These are phyloP conservation scores for Trichoderma asperellum DNA, from an alignment of 2,329 filamentous ascomycete species.

Conservation along the genomic window DNA sequence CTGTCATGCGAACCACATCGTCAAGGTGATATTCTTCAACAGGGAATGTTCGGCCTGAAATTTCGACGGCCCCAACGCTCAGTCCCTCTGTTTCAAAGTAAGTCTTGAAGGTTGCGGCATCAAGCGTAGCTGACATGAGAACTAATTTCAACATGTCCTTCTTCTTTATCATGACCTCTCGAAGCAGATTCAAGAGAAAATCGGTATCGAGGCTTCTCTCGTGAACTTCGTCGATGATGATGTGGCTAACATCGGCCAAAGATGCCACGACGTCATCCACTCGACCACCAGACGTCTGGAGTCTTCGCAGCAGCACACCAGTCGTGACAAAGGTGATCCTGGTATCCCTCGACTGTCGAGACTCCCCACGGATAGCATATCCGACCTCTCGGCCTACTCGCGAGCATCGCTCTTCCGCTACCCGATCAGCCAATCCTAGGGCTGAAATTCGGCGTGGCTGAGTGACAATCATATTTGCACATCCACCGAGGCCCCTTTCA, in stretches of 20 bases:
- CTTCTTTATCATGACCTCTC: conserved; percentile 75
- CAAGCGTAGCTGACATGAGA: conserved; percentile 94
- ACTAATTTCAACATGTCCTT: conserved; percentile 85
- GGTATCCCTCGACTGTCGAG: conserved; percentile 71
- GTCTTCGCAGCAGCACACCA: conserved; percentile 82
- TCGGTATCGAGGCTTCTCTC: conserved; percentile 94
- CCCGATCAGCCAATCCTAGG: conserved; percentile 88
- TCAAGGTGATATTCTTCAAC: conserved; percentile 90
- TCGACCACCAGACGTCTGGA: conserved; percentile 86
- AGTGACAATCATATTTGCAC: conserved; percentile 90
- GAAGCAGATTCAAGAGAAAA: conserved; percentile 84
- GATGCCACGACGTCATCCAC: conserved; percentile 80
- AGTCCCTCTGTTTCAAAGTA: conserved; percentile 76
- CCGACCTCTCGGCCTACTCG: conserved; percentile 85
- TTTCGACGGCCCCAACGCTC: conserved; percentile 80
- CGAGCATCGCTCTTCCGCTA: conserved; percentile 86
- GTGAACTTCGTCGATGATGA: conserved; percentile 96
- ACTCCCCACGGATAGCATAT: conserved; percentile 90
- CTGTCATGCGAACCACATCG: conserved; percentile 79
- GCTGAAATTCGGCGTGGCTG: conserved; percentile 95
- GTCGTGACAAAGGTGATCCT: conserved; percentile 96
- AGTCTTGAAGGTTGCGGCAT: conserved; percentile 79
- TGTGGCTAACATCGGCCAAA: conserved; percentile 86
- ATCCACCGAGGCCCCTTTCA: conserved; percentile 70
- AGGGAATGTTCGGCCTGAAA: conserved; percentile 85